Evolutionary conservation across 2,329 filamentous ascomycete genomes (phyloP).

Genomic region (Metarhizium album): DNA sequence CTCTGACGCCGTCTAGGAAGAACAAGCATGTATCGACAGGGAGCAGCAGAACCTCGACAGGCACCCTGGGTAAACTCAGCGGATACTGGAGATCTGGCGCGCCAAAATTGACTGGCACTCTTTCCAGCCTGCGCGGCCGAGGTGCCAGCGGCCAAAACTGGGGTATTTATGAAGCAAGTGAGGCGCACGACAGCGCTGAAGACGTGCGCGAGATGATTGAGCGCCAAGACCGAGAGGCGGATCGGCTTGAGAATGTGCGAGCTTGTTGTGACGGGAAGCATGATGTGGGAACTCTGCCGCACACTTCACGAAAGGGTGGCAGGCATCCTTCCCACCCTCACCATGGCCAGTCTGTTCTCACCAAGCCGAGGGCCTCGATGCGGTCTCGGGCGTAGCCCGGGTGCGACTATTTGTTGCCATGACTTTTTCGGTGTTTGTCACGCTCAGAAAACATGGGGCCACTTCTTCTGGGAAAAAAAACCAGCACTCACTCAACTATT

Average conservation of each 20-base stretch:
- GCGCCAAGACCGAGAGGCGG: conserved; percentile 63
- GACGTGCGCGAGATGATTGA: conserved; percentile 74
- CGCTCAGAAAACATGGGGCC: background rate
- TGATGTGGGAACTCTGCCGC: conserved; percentile 53
- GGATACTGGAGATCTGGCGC: conserved; percentile 45
- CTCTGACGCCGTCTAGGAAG: conserved; percentile 40
- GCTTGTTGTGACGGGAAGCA: conserved; percentile 97
- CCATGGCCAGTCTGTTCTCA: conserved; percentile 23
- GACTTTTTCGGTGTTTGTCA: background rate
- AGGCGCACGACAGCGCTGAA: conserved; percentile 68
- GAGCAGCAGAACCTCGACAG: conserved; percentile 23
- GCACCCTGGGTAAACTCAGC: conserved; percentile 48
- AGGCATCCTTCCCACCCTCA: conserved; percentile 26
- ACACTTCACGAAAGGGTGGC: conserved; percentile 34
- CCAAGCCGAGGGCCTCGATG: conserved; percentile 24
- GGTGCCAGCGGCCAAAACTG: conserved; percentile 31
- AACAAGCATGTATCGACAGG: conserved; percentile 19
- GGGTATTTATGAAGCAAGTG: conserved; percentile 49
- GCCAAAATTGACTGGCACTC: conserved; percentile 34
- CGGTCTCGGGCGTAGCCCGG: conserved; percentile 22
- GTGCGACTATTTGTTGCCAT: background rate
- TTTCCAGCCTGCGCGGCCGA: conserved; percentile 44
- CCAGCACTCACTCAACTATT: background rate
- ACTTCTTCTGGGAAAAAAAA: background rate
- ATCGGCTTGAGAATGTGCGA: conserved; percentile 84